These are phyloP conservation scores for Esteya vermicola DNA, from an alignment of 2,329 filamentous ascomycete genomes.

Conservation along the genomic window DNA sequence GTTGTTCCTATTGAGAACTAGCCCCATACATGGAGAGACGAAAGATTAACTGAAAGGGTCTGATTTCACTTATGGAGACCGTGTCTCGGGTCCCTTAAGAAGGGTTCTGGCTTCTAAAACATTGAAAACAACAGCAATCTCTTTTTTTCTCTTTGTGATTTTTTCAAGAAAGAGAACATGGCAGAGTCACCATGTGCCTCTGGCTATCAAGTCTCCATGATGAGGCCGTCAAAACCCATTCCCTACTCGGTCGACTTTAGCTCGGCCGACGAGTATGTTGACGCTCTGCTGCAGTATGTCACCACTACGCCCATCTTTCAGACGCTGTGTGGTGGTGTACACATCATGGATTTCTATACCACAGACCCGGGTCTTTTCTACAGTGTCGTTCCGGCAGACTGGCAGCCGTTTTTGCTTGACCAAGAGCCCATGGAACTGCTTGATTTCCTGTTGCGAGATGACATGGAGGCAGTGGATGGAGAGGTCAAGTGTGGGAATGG, in stretches of 20 bases:
- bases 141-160: background rate
- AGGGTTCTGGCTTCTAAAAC: no score
- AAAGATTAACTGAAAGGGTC: no score
- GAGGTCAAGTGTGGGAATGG: constrained; percentile 10
- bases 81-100: no score
- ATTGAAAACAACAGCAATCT: no score
- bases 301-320: constrained; percentile 64
- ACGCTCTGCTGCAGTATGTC: constrained; percentile 63
- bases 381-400: constrained; percentile 60
- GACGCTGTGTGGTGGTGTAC: constrained; percentile 89
- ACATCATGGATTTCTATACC: constrained; percentile 93
- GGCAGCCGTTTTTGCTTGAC: constrained; percentile 63
- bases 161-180: no score
- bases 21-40: no score
- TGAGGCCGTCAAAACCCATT: constrained; percentile 26
- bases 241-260: constrained; percentile 59
- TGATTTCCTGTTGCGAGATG: constrained; percentile 67
- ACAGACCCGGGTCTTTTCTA: constrained; percentile 71
- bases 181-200: no score
- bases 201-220: background rate
- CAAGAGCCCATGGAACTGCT: constrained; percentile 63
- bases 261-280: constrained; percentile 62
- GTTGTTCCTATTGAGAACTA: background rate
- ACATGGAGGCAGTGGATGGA: constrained; percentile 33
- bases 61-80: no score